Evolutionary conservation across 2,329 filamentous ascomycete species (phyloP).

Genomic region (Talaromyces albobiverticillius): DNA sequence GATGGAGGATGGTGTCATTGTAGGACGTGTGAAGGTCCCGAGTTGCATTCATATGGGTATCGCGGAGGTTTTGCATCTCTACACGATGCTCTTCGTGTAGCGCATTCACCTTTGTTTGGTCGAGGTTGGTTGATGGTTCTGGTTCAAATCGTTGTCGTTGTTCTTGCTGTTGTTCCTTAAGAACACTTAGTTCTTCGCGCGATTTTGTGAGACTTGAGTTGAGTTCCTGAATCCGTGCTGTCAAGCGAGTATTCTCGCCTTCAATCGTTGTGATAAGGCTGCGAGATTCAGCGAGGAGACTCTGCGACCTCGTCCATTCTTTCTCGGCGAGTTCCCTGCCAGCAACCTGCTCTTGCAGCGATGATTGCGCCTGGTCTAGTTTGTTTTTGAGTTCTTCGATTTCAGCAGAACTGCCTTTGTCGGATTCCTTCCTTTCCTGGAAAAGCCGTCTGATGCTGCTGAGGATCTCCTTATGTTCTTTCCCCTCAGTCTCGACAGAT

Average conservation of each 20-base stretch:
- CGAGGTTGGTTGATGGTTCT: constrained; percentile 12
- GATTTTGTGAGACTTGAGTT: constrained; percentile 29
- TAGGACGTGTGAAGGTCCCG: constrained; percentile 37
- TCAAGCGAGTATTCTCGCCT: constrained; percentile 37
- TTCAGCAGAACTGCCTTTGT: constrained; percentile 18
- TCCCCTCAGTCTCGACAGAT: constrained; percentile 29
- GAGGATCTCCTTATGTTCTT: constrained; percentile 39
- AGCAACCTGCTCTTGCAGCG: constrained; percentile 27
- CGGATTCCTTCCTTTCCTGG: constrained; percentile 18
- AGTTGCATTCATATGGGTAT: constrained; percentile 35
- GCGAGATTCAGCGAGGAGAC: constrained; percentile 36
- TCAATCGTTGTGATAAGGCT: constrained; percentile 37
- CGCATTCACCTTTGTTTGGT: constrained; percentile 9
- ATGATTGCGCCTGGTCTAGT: constrained; percentile 27
- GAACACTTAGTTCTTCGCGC: constrained; percentile 28
- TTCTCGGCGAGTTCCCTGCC: constrained; percentile 30
- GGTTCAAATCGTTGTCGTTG: constrained; percentile 29
- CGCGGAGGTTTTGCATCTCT: constrained; percentile 34
- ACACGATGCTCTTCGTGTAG: constrained; percentile 33
- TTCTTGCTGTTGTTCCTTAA: constrained; percentile 32
- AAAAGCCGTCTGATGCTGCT: constrained; percentile 35
- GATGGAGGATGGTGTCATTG: constrained; percentile 34
- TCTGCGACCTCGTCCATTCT: constrained; percentile 33
- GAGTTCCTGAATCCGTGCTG: constrained; percentile 32
- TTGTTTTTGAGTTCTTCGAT: constrained; percentile 25